Conservation (phyloP, 345 rosid species). For the Aethionema arabicum region DNA sequence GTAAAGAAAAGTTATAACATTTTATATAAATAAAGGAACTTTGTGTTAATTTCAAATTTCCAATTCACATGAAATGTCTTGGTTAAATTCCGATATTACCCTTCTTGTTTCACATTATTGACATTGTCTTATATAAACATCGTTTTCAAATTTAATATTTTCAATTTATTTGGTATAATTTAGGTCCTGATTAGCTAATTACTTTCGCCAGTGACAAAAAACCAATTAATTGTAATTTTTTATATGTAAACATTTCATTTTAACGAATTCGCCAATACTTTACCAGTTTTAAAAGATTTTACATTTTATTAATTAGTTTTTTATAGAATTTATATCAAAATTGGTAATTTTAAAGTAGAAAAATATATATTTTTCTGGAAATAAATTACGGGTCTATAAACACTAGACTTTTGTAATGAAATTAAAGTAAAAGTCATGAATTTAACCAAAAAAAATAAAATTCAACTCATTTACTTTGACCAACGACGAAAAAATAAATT, state of each 20-base stretch:
- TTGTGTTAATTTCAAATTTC: slow-evolving; percentile 5
- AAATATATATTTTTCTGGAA: too few species aligned
- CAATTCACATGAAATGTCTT: neutral
- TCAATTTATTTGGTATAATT: too few species aligned
- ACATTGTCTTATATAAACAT: slow-evolving; percentile 11
- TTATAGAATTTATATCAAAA: too few species aligned
- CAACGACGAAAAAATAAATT: neutral
- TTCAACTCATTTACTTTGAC: slow-evolving; percentile 27
- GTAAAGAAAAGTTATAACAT: neutral
- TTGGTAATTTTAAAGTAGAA: too few species aligned
- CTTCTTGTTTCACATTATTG: slow-evolving; percentile 17
- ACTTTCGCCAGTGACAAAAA: neutral
- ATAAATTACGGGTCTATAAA: too few species aligned
- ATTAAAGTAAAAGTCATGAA: slow-evolving; percentile 3
- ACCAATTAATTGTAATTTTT: too few species aligned
- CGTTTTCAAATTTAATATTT: slow-evolving; percentile 2
- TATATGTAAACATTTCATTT: too few species aligned
- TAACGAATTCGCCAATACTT: too few species aligned
- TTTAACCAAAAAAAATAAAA: neutral
- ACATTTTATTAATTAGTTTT: too few species aligned
- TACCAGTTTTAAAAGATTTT: too few species aligned
- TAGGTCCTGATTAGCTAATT: too few species aligned
- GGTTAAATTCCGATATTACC: neutral
- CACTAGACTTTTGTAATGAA: neutral
- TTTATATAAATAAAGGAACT: neutral